Evolutionary conservation across 495 filamentous ascomycete genomes (phyloP).

Genomic region (Tuber microsphaerosporum): DNA sequence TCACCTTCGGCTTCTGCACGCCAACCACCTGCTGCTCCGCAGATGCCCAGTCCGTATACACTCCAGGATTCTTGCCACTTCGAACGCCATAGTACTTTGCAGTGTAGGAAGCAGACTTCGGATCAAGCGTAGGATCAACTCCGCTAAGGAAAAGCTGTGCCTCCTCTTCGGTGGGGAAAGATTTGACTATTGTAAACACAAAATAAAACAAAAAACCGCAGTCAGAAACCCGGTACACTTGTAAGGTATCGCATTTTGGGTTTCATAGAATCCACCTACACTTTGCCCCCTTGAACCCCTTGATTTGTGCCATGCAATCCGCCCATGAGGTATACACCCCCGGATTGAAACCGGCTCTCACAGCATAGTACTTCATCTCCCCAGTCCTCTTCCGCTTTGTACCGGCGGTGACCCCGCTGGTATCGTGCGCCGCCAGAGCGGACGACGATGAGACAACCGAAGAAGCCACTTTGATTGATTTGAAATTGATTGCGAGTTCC

Average conservation of each 20-base stretch:
- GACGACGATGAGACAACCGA: slow-evolving; percentile 19
- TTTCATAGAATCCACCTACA: slow-evolving; percentile 53
- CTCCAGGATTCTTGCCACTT: slow-evolving; percentile 68
- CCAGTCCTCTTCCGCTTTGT: slow-evolving; percentile 59
- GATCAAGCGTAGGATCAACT: slow-evolving; percentile 46
- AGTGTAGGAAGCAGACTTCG: slow-evolving; percentile 41
- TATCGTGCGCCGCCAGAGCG: slow-evolving; percentile 18
- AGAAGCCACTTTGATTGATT: slow-evolving; percentile 34
- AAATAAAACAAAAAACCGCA: slow-evolving; percentile 9
- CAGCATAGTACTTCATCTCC: slow-evolving; percentile 75
- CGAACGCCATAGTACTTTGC: slow-evolving; percentile 79
- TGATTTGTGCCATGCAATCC: slow-evolving; percentile 73
- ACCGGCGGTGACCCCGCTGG: slow-evolving; percentile 4
- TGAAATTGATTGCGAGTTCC: slow-evolving; percentile 6
- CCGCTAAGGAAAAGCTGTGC: slow-evolving; percentile 71
- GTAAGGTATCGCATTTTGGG: slow-evolving; percentile 6
- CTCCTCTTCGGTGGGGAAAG: slow-evolving; percentile 66
- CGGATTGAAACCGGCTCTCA: slow-evolving; percentile 66
- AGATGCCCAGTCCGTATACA: slow-evolving; percentile 81
- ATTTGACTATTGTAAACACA: slow-evolving; percentile 58
- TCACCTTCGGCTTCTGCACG: slow-evolving; percentile 63
- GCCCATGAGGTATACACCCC: slow-evolving; percentile 82
- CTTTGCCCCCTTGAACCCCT: slow-evolving; percentile 73
- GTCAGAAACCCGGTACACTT: slow-evolving; percentile 19
- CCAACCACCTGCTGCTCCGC: slow-evolving; percentile 71